phyloP scores from a whole-genome alignment of 257 asterid species.

The Prunella vulgaris region DNA sequence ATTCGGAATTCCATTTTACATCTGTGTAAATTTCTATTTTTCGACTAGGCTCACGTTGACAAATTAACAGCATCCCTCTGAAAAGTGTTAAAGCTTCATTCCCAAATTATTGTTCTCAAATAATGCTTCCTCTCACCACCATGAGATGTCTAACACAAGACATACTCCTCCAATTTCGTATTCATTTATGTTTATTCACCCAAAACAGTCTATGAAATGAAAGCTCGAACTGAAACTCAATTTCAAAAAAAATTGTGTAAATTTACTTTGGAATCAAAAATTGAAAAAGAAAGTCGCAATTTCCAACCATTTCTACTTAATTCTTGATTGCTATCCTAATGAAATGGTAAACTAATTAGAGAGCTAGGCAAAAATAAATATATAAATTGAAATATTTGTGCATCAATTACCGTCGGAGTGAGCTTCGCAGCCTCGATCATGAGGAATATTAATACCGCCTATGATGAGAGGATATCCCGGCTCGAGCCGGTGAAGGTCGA shows the following conservation, averaged over 20 bases:
- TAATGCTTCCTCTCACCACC: no score
- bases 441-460: slow-evolving; percentile 80
- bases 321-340: background rate
- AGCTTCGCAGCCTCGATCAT: slow-evolving; percentile 89
- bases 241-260: background rate
- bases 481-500: slow-evolving; percentile 87
- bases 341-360: background rate
- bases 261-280: background rate
- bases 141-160: no score
- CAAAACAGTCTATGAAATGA: background rate
- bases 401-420: slow-evolving; percentile 70
- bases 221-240: background rate
- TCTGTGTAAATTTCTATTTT: background rate
- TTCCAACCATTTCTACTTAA: background rate
- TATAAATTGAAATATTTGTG: background rate
- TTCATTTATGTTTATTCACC: background rate
- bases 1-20: background rate
- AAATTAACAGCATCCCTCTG: no score
- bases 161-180: background rate
- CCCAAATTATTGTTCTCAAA: no score
- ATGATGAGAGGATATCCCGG: slow-evolving; percentile 85
- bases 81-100: no score
- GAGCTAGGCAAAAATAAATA: background rate
- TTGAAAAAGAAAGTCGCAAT: background rate
- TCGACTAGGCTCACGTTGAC: no score